A percentile compares a stretch with the other conserved stretches of the same genome.
Evolutionary conservation across 1,284 basidiomycete genomes (phyloP).

Genomic region (Hortiboletus rubellus): DNA sequence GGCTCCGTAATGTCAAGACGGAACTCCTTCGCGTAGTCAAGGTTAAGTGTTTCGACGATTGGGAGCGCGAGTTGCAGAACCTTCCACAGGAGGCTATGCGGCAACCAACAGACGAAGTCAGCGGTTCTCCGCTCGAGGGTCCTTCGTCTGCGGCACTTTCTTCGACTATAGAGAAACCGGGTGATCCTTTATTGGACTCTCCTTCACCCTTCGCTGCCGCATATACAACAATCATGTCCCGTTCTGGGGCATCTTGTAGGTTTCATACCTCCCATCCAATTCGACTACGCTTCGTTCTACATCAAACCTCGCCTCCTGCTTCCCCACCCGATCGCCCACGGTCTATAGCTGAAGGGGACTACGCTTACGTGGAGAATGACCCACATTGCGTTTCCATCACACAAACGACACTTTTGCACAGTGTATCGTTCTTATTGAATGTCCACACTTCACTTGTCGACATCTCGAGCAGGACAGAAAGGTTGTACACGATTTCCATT

Average conservation of each 20-base stretch:
- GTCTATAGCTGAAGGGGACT: conserved; percentile 44
- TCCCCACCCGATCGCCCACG: conserved; percentile 51
- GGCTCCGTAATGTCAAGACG: conserved; percentile 70
- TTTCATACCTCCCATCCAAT: conserved; percentile 70
- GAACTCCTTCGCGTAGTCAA: conserved; percentile 68
- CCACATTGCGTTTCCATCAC: conserved; percentile 72
- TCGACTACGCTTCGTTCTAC: conserved; percentile 69
- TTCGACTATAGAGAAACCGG: conserved; percentile 31
- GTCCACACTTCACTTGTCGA: conserved; percentile 72
- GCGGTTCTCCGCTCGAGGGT: conserved; percentile 25
- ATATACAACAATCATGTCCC: conserved; percentile 56
- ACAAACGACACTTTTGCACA: conserved; percentile 71
- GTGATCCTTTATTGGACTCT: conserved; percentile 39
- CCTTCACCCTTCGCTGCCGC: conserved; percentile 38
- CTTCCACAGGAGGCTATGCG: conserved; percentile 20
- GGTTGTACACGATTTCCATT: conserved; percentile 57
- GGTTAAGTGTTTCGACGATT: conserved; percentile 45
- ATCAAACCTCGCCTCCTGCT: conserved; percentile 53
- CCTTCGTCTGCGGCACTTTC: conserved; percentile 27
- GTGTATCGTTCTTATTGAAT: conserved; percentile 64
- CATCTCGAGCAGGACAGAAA: conserved; percentile 62
- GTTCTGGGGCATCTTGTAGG: conserved; percentile 77
- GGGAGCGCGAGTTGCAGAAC: conserved; percentile 32
- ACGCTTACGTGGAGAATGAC: conserved; percentile 50
- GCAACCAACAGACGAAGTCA: conserved; percentile 9